Evolutionary conservation across 257 asterid genomes (phyloP), one percentile per base, ranked within the genome.

Genomic region (Jasminum sambac): DNA sequence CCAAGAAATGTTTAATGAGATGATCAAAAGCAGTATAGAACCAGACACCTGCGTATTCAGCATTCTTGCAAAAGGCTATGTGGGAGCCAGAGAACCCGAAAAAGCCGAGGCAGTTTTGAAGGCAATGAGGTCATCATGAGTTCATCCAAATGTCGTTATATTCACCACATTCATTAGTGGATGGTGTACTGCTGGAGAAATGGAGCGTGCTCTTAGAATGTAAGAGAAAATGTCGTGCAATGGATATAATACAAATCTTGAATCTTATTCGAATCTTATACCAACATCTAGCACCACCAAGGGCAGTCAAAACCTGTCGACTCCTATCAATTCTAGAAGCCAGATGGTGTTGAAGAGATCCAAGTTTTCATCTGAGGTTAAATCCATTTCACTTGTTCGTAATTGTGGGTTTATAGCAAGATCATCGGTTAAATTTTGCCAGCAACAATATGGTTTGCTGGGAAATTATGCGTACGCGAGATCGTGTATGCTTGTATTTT

Each of bases 111-210:
- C 74, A 0, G 87, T 91, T 68, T 61, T 95, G 78, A 63, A 80
- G 21, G 72, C 77, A 60, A 88, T 91, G 98, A 61, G 21, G 9
- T 50, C 79, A 57, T 82, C 86, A 0, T 80, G 81, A 34, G 88
- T 91, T 60, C 79, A 74, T 67, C 96, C 99, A 1, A 95, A 95
- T 36, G 98, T 81, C 0, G 95, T 95, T 2, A 87, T 88, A 69
- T 95, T 89, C 92, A 95, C 99, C 6, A 91, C 96, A 24, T 83
- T 95, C 83, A 95, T 91, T 68, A 88, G 96, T 69, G 99, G 99
- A 30, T 95, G 98, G 99, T 95, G 99, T 61, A 95, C 90, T 74
- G 80, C 85, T 12, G 96, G 95, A 7, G 80, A 82, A 75, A 95
- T 95, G 98, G 94, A 88, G 12, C 30, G 50, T 26, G 99, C 97